phyloP scores from a whole-genome alignment of 2,329 filamentous ascomycete genomes.

The Metarhizium brunneum region DNA sequence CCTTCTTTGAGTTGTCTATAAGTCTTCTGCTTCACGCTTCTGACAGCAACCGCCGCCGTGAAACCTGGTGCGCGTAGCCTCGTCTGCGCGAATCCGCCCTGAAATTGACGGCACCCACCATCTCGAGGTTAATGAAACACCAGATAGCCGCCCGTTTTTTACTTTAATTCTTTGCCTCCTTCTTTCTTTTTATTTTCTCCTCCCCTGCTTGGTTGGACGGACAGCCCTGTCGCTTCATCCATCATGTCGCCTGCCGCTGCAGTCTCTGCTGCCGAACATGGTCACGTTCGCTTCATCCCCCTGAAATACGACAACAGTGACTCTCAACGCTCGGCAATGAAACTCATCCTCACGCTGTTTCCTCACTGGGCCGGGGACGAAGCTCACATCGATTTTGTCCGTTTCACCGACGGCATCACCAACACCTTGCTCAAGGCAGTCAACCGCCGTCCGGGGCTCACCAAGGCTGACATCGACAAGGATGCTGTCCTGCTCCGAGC shows the following conservation, averaged over 20 bases:
- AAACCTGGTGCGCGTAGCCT: background rate
- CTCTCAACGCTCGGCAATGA: conserved; percentile 68
- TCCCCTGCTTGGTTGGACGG: background rate
- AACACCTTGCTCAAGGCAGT: conserved; percentile 82
- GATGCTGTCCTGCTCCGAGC: conserved; percentile 85
- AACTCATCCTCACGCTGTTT: conserved; percentile 67
- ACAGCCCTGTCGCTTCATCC: conserved; percentile 1
- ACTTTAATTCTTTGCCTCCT: background rate
- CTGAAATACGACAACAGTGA: conserved; percentile 70
- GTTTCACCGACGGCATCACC: conserved; percentile 96
- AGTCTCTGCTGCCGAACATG: conserved; percentile 23
- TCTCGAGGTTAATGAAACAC: background rate
- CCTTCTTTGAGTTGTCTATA: conserved; percentile 1
- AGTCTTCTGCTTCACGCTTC: background rate
- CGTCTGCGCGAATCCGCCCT: background rate
- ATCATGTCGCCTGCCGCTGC: conserved; percentile 25
- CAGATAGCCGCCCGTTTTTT: background rate
- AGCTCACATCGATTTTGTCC: conserved; percentile 72
- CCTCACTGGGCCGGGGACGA: conserved; percentile 73
- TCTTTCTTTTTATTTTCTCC: background rate
- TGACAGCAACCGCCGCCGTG: background rate
- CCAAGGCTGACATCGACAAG: conserved; percentile 64
- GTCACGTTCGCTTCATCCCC: conserved; percentile 55
- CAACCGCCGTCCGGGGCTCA: conserved; percentile 56
- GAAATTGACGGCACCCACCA: no score